These are phyloP conservation scores for Globisporangium spinosum DNA, from an alignment of 352 stramenopile genomes.

Conservation along the genomic window DNA sequence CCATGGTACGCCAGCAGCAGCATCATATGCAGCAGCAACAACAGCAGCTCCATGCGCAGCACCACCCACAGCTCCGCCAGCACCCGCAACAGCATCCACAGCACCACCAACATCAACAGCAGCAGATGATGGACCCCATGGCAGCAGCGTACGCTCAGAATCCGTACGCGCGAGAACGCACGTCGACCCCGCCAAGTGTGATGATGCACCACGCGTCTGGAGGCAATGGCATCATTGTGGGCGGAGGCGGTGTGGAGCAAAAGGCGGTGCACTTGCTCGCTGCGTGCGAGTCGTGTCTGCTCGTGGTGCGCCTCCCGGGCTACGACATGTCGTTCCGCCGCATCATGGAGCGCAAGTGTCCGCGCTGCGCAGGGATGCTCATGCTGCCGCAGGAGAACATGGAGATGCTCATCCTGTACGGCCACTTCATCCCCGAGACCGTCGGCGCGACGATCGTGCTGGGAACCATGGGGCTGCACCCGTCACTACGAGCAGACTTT, in stretches of 20 bases:
- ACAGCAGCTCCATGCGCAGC: not conserved
- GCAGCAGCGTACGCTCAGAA: conserved; percentile 14
- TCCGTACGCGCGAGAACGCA: conserved; percentile 17
- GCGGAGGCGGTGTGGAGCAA: conserved; percentile 20
- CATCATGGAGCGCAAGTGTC: conserved; percentile 77
- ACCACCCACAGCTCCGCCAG: conserved; percentile 1
- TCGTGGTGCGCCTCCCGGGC: conserved; percentile 59
- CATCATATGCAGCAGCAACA: conserved; percentile 5
- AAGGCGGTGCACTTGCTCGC: conserved; percentile 61
- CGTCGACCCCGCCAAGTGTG: conserved; percentile 16
- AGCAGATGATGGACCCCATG: conserved; percentile 19
- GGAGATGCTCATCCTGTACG: conserved; percentile 88
- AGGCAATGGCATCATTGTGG: not conserved
- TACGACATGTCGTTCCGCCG: conserved; percentile 82
- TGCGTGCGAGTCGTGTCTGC: conserved; percentile 69
- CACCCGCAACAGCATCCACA: conserved; percentile 17
- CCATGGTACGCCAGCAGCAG: conserved; percentile 21
- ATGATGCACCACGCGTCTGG: conserved; percentile 11
- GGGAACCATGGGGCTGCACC: conserved; percentile 64
- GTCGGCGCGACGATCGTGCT: conserved; percentile 63
- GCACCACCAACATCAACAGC: conserved; percentile 15
- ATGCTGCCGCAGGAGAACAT: conserved; percentile 75
- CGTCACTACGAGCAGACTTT: conserved; percentile 72
- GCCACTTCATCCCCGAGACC: conserved; percentile 71
- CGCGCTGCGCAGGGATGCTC: conserved; percentile 52